phyloP scores from a whole-genome alignment of 2,329 filamentous ascomycete species.

The Ophiostoma ips region DNA sequence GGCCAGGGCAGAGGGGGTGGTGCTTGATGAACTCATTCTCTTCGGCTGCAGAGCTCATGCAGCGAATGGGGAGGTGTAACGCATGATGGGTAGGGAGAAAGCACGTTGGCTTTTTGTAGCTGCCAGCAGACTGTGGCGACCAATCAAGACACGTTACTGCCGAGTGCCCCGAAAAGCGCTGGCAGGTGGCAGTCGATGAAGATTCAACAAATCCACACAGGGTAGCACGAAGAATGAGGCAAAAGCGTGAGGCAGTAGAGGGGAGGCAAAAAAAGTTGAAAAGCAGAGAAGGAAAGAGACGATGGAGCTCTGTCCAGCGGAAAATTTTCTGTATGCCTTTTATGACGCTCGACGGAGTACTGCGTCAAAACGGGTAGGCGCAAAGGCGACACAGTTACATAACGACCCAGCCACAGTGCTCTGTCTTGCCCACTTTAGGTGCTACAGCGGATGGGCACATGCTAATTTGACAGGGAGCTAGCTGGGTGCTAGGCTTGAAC shows the following conservation, averaged over 20 bases:
- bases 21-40: slow-evolving; percentile 10
- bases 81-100: slow-evolving; percentile 7
- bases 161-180: neutral
- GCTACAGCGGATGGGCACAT: neutral
- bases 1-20: neutral
- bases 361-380: neutral
- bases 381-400: neutral
- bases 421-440: neutral
- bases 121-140: neutral
- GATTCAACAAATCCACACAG: neutral
- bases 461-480: neutral
- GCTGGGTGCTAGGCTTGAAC: neutral
- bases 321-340: slow-evolving; percentile 4
- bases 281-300: neutral
- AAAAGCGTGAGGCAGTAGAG: neutral
- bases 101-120: neutral
- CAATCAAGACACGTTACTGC: neutral
- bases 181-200: neutral
- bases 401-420: neutral
- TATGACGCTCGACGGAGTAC: neutral
- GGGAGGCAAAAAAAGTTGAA: neutral
- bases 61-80: slow-evolving; percentile 1
- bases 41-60: slow-evolving; percentile 12
- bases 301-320: neutral
- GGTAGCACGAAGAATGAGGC: neutral